phyloP scores from a whole-genome alignment of 129 eudicot genomes.

The Scalesia atractyloides region DNA sequence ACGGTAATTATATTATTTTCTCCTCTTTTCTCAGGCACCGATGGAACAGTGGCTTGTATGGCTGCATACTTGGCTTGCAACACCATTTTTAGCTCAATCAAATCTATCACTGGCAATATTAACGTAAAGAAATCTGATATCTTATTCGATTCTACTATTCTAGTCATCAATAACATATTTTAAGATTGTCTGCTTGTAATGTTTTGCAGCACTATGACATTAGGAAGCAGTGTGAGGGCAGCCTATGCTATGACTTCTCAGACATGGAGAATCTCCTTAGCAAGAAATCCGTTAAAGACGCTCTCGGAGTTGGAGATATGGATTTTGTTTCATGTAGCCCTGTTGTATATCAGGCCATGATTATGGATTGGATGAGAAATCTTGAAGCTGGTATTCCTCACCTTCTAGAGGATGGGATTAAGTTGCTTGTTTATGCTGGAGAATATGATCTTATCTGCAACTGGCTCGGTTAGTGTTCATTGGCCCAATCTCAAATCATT shows the following conservation, averaged over 20 bases:
- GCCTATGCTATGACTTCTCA: slow-evolving; percentile 95
- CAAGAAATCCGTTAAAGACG: slow-evolving; percentile 64
- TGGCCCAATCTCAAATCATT: not conserved
- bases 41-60: slow-evolving; percentile 80
- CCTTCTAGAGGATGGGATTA: slow-evolving; percentile 84
- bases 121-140: slow-evolving; percentile 51
- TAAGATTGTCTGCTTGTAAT: not conserved
- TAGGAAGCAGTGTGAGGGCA: slow-evolving; percentile 87
- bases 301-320: slow-evolving; percentile 85
- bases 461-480: slow-evolving; percentile 78
- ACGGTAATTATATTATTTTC: slow-evolving; percentile 11
- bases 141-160: not conserved
- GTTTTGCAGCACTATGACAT: slow-evolving; percentile 85
- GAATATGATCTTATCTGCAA: slow-evolving; percentile 98
- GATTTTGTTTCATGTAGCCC: slow-evolving; percentile 90
- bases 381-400: slow-evolving; percentile 88
- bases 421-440: slow-evolving; percentile 89
- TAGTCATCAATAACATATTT: not conserved
- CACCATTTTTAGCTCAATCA: slow-evolving; percentile 63
- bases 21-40: slow-evolving; percentile 58
- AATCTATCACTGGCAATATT: slow-evolving; percentile 61
- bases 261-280: slow-evolving; percentile 68
- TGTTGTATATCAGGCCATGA: slow-evolving; percentile 78
- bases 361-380: slow-evolving; percentile 97
- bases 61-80: slow-evolving; percentile 86